Evolutionary conservation across 495 filamentous ascomycete species (phyloP).

Genomic region (Aspergillus bertholletiae): DNA sequence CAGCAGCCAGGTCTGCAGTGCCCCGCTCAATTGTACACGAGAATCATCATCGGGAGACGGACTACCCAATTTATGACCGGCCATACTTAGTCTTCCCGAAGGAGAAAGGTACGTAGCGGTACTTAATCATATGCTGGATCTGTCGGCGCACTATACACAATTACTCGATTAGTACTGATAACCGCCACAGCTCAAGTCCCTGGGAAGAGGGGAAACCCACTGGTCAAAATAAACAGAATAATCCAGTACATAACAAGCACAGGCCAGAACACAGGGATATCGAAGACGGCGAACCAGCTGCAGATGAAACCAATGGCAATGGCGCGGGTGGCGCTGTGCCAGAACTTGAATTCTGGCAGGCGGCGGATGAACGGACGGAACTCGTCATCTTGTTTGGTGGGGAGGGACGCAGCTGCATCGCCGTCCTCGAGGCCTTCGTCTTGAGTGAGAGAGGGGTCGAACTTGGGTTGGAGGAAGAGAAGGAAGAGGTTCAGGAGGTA

Average conservation of each 20-base stretch:
- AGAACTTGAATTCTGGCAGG: conserved; percentile 99
- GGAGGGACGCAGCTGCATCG: conserved; percentile 64
- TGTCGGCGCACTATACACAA: conserved; percentile 78
- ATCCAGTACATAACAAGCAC: conserved; percentile 98
- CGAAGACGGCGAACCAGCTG: conserved; percentile 89
- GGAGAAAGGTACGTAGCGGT: conserved; percentile 95
- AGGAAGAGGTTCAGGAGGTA: conserved; percentile 99
- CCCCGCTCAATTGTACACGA: neutral
- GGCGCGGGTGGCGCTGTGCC: conserved; percentile 89
- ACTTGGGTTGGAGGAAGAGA: conserved; percentile 96
- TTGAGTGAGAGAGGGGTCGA: conserved; percentile 93
- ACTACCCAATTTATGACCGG: conserved; percentile 27
- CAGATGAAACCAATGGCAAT: conserved; percentile 80
- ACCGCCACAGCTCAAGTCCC: neutral
- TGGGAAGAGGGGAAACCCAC: conserved; percentile 50
- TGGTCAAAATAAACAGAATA: conserved; percentile 90
- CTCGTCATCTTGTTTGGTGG: conserved; percentile 93
- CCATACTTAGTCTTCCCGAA: conserved; percentile 85
- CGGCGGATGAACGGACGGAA: conserved; percentile 95
- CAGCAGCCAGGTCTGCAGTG: neutral
- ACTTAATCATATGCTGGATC: conserved; percentile 99
- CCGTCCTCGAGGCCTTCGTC: conserved; percentile 97
- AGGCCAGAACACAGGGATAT: conserved; percentile 98
- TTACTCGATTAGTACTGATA: neutral
- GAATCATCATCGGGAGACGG: neutral